These are phyloP conservation scores for Scorias spongiosa DNA, from an alignment of 2,329 filamentous ascomycete species.

Conservation along the genomic window DNA sequence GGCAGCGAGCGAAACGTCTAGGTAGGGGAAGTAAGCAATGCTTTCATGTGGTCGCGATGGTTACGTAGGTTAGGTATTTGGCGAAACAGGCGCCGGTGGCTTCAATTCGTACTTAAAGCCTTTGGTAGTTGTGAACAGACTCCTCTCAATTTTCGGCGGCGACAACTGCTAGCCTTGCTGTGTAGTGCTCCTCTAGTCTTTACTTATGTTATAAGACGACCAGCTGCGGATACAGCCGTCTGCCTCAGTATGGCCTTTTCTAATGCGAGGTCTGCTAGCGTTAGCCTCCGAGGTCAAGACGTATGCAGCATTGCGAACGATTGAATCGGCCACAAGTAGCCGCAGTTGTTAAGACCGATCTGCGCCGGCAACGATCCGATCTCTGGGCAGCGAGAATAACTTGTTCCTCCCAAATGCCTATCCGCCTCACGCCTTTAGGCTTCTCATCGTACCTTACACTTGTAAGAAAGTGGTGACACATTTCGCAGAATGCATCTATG, in stretches of 20 bases:
- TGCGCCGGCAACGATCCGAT: conserved; percentile 53
- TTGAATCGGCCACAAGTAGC: conserved; percentile 91
- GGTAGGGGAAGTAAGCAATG: conserved; percentile 67
- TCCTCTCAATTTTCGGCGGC: conserved; percentile 20
- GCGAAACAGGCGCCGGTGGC: conserved; percentile 66
- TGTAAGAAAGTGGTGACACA: no score
- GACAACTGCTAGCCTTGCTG: conserved; percentile 38
- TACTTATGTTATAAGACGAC: conserved; percentile 81
- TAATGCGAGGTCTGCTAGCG: conserved; percentile 56
- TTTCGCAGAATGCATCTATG: no score
- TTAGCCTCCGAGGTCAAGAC: conserved; percentile 60
- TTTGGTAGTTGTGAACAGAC: conserved; percentile 65
- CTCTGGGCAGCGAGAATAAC: no score
- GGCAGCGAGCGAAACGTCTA: conserved; percentile 34
- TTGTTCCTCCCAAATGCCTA: no score
- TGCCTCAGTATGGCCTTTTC: conserved; percentile 82
- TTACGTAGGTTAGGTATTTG: conserved; percentile 84
- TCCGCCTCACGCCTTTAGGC: no score
- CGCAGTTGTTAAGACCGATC: conserved; percentile 74
- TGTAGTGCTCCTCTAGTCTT: conserved; percentile 25
- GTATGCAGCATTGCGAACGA: conserved; percentile 51
- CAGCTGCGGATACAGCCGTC: conserved; percentile 84
- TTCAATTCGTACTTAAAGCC: conserved; percentile 57
- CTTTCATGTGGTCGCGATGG: conserved; percentile 67
- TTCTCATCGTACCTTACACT: no score